phyloP scores from a whole-genome alignment of 805 yeast genomes.

The Candida parachauliodes region DNA sequence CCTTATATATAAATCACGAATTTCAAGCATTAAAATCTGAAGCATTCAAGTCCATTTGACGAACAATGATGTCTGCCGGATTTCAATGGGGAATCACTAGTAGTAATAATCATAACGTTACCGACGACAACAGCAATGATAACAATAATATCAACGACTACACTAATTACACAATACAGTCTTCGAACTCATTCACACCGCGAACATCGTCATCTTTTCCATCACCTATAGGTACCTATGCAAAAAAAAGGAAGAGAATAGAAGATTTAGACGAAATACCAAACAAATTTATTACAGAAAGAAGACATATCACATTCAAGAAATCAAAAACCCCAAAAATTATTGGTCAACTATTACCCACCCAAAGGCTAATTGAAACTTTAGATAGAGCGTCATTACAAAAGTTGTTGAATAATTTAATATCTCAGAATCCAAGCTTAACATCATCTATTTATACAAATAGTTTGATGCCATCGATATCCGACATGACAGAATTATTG shows the following conservation, averaged over 20 bases:
- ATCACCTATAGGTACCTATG: neutral
- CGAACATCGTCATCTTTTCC: neutral
- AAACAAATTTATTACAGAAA: neutral
- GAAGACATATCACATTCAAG: slow-evolving; percentile 15
- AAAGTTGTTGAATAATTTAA: slow-evolving; percentile 47
- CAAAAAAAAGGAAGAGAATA: slow-evolving; percentile 2
- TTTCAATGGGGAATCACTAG: slow-evolving; percentile 26
- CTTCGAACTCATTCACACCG: slow-evolving; percentile 1
- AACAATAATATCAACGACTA: neutral
- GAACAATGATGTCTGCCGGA: slow-evolving; percentile 23
- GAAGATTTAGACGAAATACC: neutral
- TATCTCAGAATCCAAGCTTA: slow-evolving; percentile 62
- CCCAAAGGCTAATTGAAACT: slow-evolving; percentile 63
- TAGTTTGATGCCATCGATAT: slow-evolving; percentile 58
- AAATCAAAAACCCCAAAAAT: slow-evolving; percentile 42
- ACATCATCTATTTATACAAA: slow-evolving; percentile 44
- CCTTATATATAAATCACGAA: neutral
- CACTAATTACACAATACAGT: neutral
- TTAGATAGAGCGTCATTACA: slow-evolving; percentile 57
- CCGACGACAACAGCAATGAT: no score
- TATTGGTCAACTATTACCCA: slow-evolving; percentile 58
- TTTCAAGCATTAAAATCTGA: neutral
- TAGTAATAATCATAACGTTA: no score
- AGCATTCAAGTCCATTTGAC: neutral
- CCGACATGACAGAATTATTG: slow-evolving; percentile 49